Base-by-base conservation (phyloP, 139 green algal species). In the Tetradesmus obliquus region DNA sequence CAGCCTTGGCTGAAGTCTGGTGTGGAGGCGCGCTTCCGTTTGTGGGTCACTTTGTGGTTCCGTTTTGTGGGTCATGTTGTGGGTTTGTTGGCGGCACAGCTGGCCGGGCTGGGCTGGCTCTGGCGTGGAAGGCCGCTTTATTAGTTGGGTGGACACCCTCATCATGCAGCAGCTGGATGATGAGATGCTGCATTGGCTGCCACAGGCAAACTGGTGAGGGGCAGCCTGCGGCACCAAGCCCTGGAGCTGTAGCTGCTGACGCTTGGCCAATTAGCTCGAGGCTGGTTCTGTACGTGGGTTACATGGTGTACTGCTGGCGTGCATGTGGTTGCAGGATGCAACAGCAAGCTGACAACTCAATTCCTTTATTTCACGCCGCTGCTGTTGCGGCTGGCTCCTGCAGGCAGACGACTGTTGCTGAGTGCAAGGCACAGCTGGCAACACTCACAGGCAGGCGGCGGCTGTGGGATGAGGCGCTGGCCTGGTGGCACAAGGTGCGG, bases 391-490 rank as follows among this genome's bases (percentile, higher is more conserved):
- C 5, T 71, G 60, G 60, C 8, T 66, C 7, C 57, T 76, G 66
- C 66, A 76, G 66, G 88, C 88, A 91, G 51, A 51, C 88, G 1
- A 91, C 88, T 24, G 57, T 87, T 17, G 76, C 85, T 85, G 88
- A 91, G 88, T 79, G 55, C 55, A 84, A 87, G 76, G 88, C 76
- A 13, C 54, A 76, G 55, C 45, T 91, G 55, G 80, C 88, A 3
- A 79, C 87, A 2, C n/a, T 91, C 55, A 91, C 88, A 74, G 89
- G 89, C 74, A 62, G 88, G 58, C 8, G 51, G 32, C 8, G 7
- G 1, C 89, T 92, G 22, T 89, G 82, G 81, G 66, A 74, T 12
- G 60, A 92, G 2, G 82, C 89, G 5, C n/a, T 92, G 54, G 55
- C 86, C 2, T 20, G 24, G 19, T 90, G 86, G 86, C 51, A 54